Evolutionary conservation across 768 basidiomycete species (phyloP).

Genomic region (Lyophyllum decastes): DNA sequence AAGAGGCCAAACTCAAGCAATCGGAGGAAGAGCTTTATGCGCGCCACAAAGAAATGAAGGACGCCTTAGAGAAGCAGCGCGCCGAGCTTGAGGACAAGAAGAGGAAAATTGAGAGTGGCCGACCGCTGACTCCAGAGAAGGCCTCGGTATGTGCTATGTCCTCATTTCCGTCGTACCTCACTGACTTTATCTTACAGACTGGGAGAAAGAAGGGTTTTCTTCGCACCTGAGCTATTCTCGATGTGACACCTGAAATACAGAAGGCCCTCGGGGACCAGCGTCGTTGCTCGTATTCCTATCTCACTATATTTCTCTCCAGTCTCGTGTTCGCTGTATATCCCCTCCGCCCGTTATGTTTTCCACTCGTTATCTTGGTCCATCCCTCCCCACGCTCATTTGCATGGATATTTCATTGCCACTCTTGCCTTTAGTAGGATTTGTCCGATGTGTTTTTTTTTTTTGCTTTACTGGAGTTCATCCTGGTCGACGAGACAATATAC

Average conservation of each 20-base stretch:
- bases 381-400: constrained; percentile 61
- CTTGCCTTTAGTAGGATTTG: constrained; percentile 51
- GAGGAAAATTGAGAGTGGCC: constrained; percentile 90
- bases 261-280: constrained; percentile 26
- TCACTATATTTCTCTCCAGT: constrained; percentile 21
- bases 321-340: constrained; percentile 40
- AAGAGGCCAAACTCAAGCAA: constrained; percentile 98
- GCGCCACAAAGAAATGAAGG: constrained; percentile 99
- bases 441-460: constrained; percentile 43
- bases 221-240: constrained; percentile 47
- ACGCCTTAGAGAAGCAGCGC: constrained; percentile 96
- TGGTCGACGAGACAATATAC: constrained; percentile 43
- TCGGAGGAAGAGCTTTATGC: constrained; percentile 99
- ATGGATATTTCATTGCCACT: constrained; percentile 55
- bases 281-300: constrained; percentile 30
- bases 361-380: constrained; percentile 50
- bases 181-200: constrained; percentile 38
- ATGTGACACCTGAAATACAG: constrained; percentile 26
- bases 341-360: constrained; percentile 36
- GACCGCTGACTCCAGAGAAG: constrained; percentile 96
- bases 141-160: constrained; percentile 57
- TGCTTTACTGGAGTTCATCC: constrained; percentile 45
- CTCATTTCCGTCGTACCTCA: constrained; percentile 13
- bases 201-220: constrained; percentile 78
- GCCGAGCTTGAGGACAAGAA: constrained; percentile 97